Conservation (phyloP, 768 basidiomycete species). For the Naematelia aurantialba region DNA sequence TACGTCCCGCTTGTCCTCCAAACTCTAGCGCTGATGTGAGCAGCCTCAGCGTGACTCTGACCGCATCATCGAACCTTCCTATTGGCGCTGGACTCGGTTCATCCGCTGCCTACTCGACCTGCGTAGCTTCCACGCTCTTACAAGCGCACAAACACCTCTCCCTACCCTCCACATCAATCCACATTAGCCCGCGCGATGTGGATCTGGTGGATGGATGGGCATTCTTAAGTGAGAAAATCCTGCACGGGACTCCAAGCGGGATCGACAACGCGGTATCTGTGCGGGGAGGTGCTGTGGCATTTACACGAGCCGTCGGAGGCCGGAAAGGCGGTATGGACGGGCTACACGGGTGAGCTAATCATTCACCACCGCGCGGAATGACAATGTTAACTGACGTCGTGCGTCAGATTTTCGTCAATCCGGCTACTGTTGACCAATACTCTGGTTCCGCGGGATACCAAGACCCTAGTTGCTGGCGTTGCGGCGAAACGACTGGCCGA, state of each 20-base stretch:
- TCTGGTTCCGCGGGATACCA: slow-evolving; percentile 87
- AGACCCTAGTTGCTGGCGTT: slow-evolving; percentile 88
- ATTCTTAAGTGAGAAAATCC: slow-evolving; percentile 88
- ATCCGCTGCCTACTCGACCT: slow-evolving; percentile 90
- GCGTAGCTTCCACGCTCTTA: slow-evolving; percentile 73
- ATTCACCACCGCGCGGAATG: too few species aligned
- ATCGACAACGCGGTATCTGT: slow-evolving; percentile 94
- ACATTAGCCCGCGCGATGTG: slow-evolving; percentile 61
- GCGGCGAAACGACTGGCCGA: slow-evolving; percentile 58
- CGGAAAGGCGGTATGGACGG: slow-evolving; percentile 74
- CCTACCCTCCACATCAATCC: slow-evolving; percentile 53
- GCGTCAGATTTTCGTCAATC: slow-evolving; percentile 76
- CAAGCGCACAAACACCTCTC: slow-evolving; percentile 68
- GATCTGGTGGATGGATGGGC: slow-evolving; percentile 88
- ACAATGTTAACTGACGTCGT: slow-evolving; percentile 2
- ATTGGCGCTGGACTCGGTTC: slow-evolving; percentile 95
- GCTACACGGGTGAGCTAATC: slow-evolving; percentile 72
- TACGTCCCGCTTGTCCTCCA: slow-evolving; percentile 49
- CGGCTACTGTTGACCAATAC: slow-evolving; percentile 90
- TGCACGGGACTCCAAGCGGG: slow-evolving; percentile 95
- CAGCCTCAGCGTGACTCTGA: slow-evolving; percentile 75
- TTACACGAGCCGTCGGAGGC: slow-evolving; percentile 74
- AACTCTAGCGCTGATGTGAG: neutral
- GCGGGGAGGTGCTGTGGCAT: slow-evolving; percentile 86
- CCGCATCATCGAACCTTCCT: slow-evolving; percentile 81